Evolutionary conservation across 2,329 filamentous ascomycete species (phyloP).

Genomic region (Arthrobotrys iridis): DNA sequence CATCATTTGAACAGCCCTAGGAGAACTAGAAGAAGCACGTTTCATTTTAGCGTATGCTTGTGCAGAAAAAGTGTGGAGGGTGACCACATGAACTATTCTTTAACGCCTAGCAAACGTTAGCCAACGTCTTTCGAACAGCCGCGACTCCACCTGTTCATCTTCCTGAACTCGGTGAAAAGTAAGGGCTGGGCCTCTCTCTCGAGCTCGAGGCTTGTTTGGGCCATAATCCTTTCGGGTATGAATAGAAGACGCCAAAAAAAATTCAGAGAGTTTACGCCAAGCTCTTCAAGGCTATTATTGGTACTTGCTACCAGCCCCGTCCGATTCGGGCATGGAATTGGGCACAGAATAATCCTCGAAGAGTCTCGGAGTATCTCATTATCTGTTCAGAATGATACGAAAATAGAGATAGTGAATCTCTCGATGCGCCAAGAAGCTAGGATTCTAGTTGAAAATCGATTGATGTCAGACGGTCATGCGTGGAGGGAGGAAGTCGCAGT

Average conservation of each 20-base stretch:
- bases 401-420: constrained; percentile 23
- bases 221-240: not conserved
- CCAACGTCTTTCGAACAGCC: constrained; percentile 7
- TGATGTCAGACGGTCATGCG: constrained; percentile 25
- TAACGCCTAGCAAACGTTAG: not conserved
- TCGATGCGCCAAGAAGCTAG: constrained; percentile 4
- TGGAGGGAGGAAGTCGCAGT: constrained; percentile 18
- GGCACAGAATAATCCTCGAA: not conserved
- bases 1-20: constrained; percentile 50
- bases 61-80: constrained; percentile 39
- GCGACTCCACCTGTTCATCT: constrained; percentile 21
- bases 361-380: not conserved
- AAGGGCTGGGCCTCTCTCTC: too few relatives aligned
- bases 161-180: not conserved
- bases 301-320: not conserved
- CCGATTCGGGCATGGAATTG: not conserved
- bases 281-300: not conserved
- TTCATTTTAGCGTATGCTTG: constrained; percentile 39
- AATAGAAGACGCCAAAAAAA: not conserved
- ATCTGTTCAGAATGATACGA: constrained; percentile 14
- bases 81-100: constrained; percentile 14
- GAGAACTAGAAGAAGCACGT: too few relatives aligned
- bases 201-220: too few relatives aligned
- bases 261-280: not conserved
- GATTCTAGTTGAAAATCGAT: not conserved